These are phyloP conservation scores for Vitis rupestris DNA, from an alignment of 164 flowering plant species.

Conservation along the genomic window DNA sequence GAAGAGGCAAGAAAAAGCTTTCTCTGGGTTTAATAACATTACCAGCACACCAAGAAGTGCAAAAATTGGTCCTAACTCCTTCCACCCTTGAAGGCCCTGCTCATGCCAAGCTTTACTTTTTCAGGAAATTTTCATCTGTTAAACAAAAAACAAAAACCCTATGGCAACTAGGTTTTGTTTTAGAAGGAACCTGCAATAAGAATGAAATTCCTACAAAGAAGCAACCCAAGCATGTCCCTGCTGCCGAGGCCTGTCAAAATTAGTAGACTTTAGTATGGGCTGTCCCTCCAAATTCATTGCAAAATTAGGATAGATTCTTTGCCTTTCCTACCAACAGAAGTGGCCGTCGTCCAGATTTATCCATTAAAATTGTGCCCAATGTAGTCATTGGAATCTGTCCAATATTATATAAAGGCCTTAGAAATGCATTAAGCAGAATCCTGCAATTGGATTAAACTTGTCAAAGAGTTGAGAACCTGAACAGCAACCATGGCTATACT, in stretches of 20 bases:
- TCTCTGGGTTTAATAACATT: slow-evolving; percentile 15
- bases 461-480: slow-evolving; percentile 23
- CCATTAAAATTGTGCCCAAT: slow-evolving; percentile 27
- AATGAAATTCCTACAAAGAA: slow-evolving; percentile 57
- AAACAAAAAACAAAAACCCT: neutral
- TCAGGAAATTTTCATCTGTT: neutral
- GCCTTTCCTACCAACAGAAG: slow-evolving; percentile 34
- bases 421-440: neutral
- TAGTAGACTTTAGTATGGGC: neutral
- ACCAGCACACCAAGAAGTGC: slow-evolving; percentile 69
- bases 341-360: slow-evolving; percentile 38
- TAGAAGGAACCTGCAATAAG: slow-evolving; percentile 50
- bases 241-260: slow-evolving; percentile 58
- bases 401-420: neutral
- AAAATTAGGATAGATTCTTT: neutral
- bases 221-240: slow-evolving; percentile 85
- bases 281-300: neutral
- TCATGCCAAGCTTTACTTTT: neutral
- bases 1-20: neutral
- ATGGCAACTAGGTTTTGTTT: neutral
- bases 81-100: slow-evolving; percentile 43
- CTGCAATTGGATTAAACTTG: neutral
- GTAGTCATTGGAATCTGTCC: slow-evolving; percentile 27
- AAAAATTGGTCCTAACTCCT: slow-evolving; percentile 34
- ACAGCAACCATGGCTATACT: slow-evolving; percentile 19